Percentiles rank a stretch among this genome's conserved stretches.
phyloP scores from a whole-genome alignment of 495 filamentous ascomycete genomes.

The Lentithecium fluviatile region DNA sequence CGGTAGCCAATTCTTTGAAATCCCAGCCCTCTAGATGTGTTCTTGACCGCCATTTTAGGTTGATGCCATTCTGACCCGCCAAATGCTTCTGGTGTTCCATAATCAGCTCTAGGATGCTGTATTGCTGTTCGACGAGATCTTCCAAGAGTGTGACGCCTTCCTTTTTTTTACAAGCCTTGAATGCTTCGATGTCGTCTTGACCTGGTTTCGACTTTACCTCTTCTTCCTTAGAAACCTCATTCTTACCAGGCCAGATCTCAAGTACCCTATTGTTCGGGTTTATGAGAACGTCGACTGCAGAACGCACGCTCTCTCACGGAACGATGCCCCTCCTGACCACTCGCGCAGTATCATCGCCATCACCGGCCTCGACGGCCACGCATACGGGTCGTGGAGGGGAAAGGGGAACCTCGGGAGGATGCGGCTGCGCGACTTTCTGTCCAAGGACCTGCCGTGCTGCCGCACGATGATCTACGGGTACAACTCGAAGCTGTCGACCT shows the following conservation, averaged over 20 bases:
- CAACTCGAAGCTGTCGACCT: not conserved
- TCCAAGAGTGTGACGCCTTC: not conserved
- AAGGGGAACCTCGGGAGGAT: not conserved
- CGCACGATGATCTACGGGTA: not conserved
- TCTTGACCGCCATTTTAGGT: not conserved
- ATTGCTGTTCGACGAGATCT: not conserved
- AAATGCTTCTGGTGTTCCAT: conserved; percentile 1
- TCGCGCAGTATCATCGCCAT: not conserved
- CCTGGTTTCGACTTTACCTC: not conserved
- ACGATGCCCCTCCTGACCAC: too few species aligned
- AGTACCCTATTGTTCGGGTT: not conserved
- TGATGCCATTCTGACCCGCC: not conserved
- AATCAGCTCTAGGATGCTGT: not conserved
- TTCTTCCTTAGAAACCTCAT: not conserved
- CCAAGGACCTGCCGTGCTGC: not conserved
- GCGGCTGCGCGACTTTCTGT: not conserved
- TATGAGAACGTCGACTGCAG: not conserved
- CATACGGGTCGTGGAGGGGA: not conserved
- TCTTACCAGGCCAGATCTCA: conserved; percentile 3
- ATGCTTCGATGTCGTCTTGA: not conserved
- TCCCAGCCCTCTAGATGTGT: not conserved
- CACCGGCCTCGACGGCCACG: not conserved
- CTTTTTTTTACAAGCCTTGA: not conserved
- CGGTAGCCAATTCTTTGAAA: conserved; percentile 3
- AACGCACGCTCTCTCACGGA: too few species aligned